These are phyloP conservation scores for Solanum chacoense DNA, from an alignment of 305 asterid genomes.

Conservation along the genomic window DNA sequence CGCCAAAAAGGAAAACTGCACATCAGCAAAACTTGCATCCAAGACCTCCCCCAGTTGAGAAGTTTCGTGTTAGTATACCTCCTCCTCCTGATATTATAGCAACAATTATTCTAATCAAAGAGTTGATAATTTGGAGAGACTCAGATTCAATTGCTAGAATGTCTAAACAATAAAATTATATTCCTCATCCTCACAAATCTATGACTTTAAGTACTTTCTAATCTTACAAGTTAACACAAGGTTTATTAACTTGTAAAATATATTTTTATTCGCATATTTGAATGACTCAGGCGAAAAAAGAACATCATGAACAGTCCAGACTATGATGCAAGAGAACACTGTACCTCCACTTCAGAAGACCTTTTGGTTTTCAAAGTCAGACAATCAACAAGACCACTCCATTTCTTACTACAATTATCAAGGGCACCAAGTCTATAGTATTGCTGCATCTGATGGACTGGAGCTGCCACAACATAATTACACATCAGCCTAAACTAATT, in stretches of 20 bases:
- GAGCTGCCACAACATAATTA: conserved; percentile 46
- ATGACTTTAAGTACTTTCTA: neutral
- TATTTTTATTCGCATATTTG: neutral
- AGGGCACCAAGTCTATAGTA: conserved; percentile 75
- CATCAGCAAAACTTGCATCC: neutral
- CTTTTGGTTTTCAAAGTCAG: conserved; percentile 66
- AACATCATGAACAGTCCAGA: neutral
- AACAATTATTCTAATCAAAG: neutral
- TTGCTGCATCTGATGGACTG: conserved; percentile 84
- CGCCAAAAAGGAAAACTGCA: neutral
- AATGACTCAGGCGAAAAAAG: neutral
- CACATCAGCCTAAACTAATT: conserved; percentile 1
- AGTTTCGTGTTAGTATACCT: neutral
- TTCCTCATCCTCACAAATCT: neutral
- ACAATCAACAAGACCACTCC: conserved; percentile 67
- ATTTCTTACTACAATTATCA: conserved; percentile 62
- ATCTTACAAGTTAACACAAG: neutral
- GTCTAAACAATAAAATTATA: neutral
- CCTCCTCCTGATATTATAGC: neutral
- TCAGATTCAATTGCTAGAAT: neutral
- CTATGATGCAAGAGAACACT: neutral
- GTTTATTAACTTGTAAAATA: neutral
- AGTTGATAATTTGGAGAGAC: neutral
- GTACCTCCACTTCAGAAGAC: conserved; percentile 59
- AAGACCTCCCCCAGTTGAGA: neutral